Percentiles rank a stretch among this genome's conserved stretches.
Conservation (phyloP, 345 rosid species). For the Populus tremula region DNA sequence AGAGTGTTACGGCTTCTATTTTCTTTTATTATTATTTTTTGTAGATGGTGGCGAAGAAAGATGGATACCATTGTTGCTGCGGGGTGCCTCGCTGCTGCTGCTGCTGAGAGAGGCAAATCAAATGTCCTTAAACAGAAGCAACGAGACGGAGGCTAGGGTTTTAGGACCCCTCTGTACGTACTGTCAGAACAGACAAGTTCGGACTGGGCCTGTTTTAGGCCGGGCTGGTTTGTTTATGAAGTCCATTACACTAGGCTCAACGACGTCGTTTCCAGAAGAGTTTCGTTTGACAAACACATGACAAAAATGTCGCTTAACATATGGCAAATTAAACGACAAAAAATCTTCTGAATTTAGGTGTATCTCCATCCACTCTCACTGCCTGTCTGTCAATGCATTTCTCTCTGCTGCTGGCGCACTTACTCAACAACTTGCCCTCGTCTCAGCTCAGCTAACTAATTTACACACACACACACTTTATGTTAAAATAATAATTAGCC, state of each 20-base stretch:
- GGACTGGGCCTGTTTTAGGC: not conserved
- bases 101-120: not conserved
- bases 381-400: not conserved
- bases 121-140: not conserved
- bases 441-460: too few relatives aligned
- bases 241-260: not conserved
- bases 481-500: too few relatives aligned
- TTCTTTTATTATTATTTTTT: not conserved
- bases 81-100: not conserved
- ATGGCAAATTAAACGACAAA: not conserved
- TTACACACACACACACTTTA: too few relatives aligned
- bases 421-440: too few relatives aligned
- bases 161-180: not conserved
- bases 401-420: too few relatives aligned
- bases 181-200: not conserved
- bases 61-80: slow-evolving; percentile 1
- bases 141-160: slow-evolving; percentile 16
- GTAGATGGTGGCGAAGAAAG: not conserved
- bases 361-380: not conserved
- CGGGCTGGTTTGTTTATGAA: not conserved
- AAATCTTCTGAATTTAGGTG: too few relatives aligned
- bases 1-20: not conserved
- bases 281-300: not conserved
- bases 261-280: not conserved
- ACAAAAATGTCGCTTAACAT: not conserved